Evolutionary conservation across 2,329 filamentous ascomycete genomes (phyloP).

Genomic region (Penicillium crustosum): DNA sequence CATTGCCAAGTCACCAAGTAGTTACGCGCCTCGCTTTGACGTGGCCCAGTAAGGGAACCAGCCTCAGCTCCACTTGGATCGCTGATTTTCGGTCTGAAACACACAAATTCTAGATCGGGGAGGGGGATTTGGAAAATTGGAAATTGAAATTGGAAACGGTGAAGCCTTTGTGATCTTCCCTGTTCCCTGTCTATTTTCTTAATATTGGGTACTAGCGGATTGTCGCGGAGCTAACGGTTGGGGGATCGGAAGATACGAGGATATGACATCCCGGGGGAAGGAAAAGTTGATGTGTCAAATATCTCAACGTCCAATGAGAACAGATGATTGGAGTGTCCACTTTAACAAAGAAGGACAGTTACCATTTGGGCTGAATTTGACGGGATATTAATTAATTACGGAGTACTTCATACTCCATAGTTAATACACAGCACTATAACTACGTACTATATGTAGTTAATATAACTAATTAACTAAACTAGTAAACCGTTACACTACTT

Average conservation of each 20-base stretch:
- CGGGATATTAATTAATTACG: too few species aligned
- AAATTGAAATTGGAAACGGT: neutral
- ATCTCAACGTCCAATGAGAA: neutral
- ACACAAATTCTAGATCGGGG: neutral
- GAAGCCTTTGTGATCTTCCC: neutral
- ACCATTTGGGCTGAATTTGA: too few species aligned
- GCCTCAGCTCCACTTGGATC: constrained; percentile 2
- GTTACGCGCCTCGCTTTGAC: constrained; percentile 6
- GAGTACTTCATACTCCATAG: too few species aligned
- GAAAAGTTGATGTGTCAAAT: constrained; percentile 3
- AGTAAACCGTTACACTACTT: neutral
- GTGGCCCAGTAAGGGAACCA: constrained; percentile 1
- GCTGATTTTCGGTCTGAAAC: constrained; percentile 4
- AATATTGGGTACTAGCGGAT: neutral
- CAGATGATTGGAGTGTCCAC: neutral
- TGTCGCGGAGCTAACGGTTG: neutral
- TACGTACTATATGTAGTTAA: too few species aligned
- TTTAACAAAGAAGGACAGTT: neutral
- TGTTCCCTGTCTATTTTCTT: neutral
- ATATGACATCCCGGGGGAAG: neutral
- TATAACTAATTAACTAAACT: neutral
- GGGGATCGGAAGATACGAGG: neutral
- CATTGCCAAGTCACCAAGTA: neutral
- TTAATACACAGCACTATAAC: too few species aligned
- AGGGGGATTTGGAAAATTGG: neutral